Base-by-base conservation (phyloP, 2,329 filamentous ascomycete genomes). In the Venturia carpophila region DNA sequence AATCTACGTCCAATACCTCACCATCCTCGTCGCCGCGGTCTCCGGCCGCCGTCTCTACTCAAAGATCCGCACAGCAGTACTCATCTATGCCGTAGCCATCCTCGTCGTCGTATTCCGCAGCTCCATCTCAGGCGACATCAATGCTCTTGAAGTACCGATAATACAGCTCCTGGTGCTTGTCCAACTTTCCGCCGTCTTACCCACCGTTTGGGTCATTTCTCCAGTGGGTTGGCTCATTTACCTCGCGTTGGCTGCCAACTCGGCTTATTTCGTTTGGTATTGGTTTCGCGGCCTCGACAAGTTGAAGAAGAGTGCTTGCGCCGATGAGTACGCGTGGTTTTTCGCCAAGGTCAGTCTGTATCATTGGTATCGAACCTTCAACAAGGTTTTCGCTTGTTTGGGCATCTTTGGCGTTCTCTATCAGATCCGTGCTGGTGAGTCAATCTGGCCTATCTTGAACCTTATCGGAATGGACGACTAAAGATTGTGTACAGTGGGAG, bases 1-100 rank as follows among this genome's bases (percentile, higher is more conserved):
- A 37, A 58, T 58, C 19, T 58, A 58, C 52, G 30, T 58, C 27
- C 52, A 58, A 58, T 58, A 58, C 15, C 52, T 58, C 52, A 58
- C 52, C 15, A 58, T 58, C 52, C 52, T 58, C 52, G 30, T 58
- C 52, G 52, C 52, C 30, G 52, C 52, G 4, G 52, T 58, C 27
- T 58, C 52, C 5, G 52, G 52, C 30, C 52, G 52, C 52, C 52
- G 30, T 19, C 52, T 58, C 52, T 58, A 58, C 52, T 58, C 52
- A 9, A 58, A 58, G 37, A 58, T 58, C 30, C 52, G 52, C 27
- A 58, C 52, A 4, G 52, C 52, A 34, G 52, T 58, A 19, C 52
- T 58, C 17, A 58, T 58, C 52, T 58, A 58, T 15, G 52, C 52
- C 15, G 52, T 58, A 17, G 52, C 52, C 30, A 58, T 58, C 30